These are phyloP conservation scores for Eutrema heterophyllum DNA, from an alignment of 345 rosid genomes.

Conservation along the genomic window DNA sequence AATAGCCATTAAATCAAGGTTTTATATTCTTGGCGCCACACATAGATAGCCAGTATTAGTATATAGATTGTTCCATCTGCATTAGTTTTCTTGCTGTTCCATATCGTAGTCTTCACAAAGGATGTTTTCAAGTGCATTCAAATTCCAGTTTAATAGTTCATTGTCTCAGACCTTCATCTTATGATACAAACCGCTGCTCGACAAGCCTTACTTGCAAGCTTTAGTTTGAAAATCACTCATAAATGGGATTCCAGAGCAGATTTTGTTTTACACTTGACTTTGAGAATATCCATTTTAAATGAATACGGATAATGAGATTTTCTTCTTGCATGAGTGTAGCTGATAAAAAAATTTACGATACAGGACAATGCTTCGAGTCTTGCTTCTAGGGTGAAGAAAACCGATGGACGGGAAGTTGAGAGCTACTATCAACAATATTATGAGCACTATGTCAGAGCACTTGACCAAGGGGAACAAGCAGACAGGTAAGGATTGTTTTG, in stretches of 20 bases:
- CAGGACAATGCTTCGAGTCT: slow-evolving; percentile 96
- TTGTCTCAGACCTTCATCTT: neutral
- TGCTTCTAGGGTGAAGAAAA: slow-evolving; percentile 89
- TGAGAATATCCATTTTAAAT: neutral
- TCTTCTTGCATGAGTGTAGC: neutral
- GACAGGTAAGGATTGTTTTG: slow-evolving; percentile 53
- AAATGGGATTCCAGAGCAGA: neutral
- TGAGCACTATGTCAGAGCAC: slow-evolving; percentile 82
- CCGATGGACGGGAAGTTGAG: slow-evolving; percentile 93
- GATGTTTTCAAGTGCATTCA: neutral
- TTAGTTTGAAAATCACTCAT: neutral
- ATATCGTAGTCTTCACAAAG: neutral
- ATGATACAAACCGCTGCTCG: neutral
- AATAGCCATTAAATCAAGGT: neutral
- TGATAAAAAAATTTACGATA: neutral
- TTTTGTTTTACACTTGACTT: neutral
- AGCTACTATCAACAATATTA: slow-evolving; percentile 91
- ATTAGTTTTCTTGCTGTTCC: neutral
- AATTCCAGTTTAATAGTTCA: neutral
- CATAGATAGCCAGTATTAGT: neutral
- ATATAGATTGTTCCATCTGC: neutral
- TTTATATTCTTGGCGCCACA: neutral
- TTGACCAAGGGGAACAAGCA: slow-evolving; percentile 95
- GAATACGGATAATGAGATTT: neutral
- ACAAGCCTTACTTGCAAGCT: neutral